These are phyloP conservation scores for Oidiodendron maius DNA, from an alignment of 495 filamentous ascomycete genomes.

Conservation along the genomic window DNA sequence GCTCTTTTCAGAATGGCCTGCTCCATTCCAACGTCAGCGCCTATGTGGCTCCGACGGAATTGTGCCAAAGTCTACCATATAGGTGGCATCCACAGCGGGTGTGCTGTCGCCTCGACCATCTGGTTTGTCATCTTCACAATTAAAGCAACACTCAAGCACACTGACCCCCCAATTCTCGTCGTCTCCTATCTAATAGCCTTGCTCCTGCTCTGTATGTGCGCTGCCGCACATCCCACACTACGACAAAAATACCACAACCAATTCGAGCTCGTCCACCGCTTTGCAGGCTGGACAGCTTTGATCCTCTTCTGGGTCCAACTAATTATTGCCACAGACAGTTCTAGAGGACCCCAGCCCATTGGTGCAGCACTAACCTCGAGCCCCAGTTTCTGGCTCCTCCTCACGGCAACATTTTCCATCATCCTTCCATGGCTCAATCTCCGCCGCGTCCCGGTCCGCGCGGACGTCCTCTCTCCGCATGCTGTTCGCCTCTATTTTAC, in stretches of 20 bases:
- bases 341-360: too few species aligned
- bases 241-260: slow-evolving; percentile 53
- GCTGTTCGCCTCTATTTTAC: slow-evolving; percentile 67
- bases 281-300: slow-evolving; percentile 56
- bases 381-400: slow-evolving; percentile 55
- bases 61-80: slow-evolving; percentile 70
- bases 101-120: slow-evolving; percentile 56
- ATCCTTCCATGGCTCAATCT: slow-evolving; percentile 65
- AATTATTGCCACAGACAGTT: slow-evolving; percentile 17
- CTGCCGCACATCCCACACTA: slow-evolving; percentile 43
- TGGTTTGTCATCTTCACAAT: slow-evolving; percentile 53
- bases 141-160: slow-evolving; percentile 15
- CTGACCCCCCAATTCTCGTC: slow-evolving; percentile 1
- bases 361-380: not conserved
- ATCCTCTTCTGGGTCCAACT: slow-evolving; percentile 52
- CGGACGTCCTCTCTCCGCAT: slow-evolving; percentile 62
- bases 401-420: slow-evolving; percentile 51
- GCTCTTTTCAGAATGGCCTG: slow-evolving; percentile 57
- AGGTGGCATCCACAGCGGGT: slow-evolving; percentile 71
- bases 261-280: slow-evolving; percentile 64
- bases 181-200: slow-evolving; percentile 35
- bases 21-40: slow-evolving; percentile 47
- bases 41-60: slow-evolving; percentile 54
- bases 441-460: slow-evolving; percentile 50
- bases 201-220: slow-evolving; percentile 35